These are phyloP conservation scores for Oryza longistaminata DNA, from an alignment of 176 grass and related monocot species.

Conservation along the genomic window DNA sequence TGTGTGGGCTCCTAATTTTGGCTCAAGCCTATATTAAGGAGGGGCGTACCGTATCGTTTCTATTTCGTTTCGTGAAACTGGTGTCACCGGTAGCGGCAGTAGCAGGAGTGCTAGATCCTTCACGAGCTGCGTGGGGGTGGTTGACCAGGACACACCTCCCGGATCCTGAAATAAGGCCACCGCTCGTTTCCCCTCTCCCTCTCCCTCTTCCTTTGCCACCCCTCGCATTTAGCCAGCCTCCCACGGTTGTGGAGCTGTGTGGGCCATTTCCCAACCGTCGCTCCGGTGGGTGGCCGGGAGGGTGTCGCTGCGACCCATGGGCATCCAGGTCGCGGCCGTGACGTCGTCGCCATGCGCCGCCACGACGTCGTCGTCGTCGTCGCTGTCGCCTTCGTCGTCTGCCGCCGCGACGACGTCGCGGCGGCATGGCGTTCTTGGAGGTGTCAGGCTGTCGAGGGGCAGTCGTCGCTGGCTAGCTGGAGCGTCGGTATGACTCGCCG, in stretches of 20 bases:
- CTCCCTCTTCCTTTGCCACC: neutral
- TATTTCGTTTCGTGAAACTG: neutral
- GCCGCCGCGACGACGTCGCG: conserved; percentile 31
- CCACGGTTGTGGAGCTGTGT: conserved; percentile 35
- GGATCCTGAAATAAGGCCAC: conserved; percentile 60
- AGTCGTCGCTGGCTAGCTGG: conserved; percentile 50
- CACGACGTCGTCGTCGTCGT: neutral
- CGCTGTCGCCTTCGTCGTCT: conserved; percentile 46
- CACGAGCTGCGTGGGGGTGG: conserved; percentile 34
- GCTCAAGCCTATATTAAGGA: neutral
- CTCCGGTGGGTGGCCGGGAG: conserved; percentile 44
- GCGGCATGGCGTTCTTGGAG: conserved; percentile 34
- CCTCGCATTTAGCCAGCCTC: conserved; percentile 45
- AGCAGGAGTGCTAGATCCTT: conserved; percentile 25
- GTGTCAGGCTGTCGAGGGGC: conserved; percentile 41
- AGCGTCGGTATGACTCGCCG: neutral
- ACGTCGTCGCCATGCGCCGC: conserved; percentile 29
- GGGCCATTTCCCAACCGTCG: conserved; percentile 50
- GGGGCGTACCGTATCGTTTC: neutral
- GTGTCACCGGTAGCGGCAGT: conserved; percentile 22
- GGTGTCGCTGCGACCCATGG: conserved; percentile 41
- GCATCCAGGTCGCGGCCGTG: conserved; percentile 34
- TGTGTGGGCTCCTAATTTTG: conserved; percentile 30
- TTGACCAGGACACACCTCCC: conserved; percentile 47
- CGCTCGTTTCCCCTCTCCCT: conserved; percentile 31